Conservation (phyloP, 192 early-diverging fungal species). For the Podila epigama region DNA sequence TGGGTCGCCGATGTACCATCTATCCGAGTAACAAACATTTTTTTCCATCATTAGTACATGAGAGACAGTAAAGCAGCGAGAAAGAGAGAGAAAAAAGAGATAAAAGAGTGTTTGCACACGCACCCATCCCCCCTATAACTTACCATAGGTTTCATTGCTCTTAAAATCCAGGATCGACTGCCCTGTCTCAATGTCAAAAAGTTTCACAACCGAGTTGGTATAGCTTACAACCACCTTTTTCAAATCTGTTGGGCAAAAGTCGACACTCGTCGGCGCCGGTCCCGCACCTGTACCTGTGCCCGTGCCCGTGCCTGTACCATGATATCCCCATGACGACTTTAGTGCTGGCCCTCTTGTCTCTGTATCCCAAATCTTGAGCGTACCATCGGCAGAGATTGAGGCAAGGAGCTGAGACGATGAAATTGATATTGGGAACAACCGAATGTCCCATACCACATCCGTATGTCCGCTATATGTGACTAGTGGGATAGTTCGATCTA, state of each 20-base stretch:
- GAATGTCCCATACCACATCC: slow-evolving; percentile 87
- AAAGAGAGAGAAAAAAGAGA: not conserved
- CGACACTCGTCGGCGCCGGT: slow-evolving; percentile 69
- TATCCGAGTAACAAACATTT: slow-evolving; percentile 22
- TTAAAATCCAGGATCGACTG: slow-evolving; percentile 60
- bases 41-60: not conserved
- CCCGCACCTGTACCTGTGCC: not conserved
- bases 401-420: slow-evolving; percentile 63
- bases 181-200: slow-evolving; percentile 83
- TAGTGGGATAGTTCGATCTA: slow-evolving; percentile 60
- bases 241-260: slow-evolving; percentile 67
- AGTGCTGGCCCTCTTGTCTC: slow-evolving; percentile 50
- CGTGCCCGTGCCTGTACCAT: slow-evolving; percentile 15
- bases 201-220: slow-evolving; percentile 66
- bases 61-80: slow-evolving; percentile 9
- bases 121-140: slow-evolving; percentile 25
- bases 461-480: slow-evolving; percentile 81
- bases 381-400: slow-evolving; percentile 82
- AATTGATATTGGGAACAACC: slow-evolving; percentile 64
- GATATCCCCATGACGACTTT: slow-evolving; percentile 56
- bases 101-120: not conserved
- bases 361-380: slow-evolving; percentile 84
- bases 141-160: slow-evolving; percentile 71
- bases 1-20: slow-evolving; percentile 72
- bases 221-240: slow-evolving; percentile 70